phyloP scores from a whole-genome alignment of 2,329 filamentous ascomycete species.

The Macrophomina pseudophaseolina region DNA sequence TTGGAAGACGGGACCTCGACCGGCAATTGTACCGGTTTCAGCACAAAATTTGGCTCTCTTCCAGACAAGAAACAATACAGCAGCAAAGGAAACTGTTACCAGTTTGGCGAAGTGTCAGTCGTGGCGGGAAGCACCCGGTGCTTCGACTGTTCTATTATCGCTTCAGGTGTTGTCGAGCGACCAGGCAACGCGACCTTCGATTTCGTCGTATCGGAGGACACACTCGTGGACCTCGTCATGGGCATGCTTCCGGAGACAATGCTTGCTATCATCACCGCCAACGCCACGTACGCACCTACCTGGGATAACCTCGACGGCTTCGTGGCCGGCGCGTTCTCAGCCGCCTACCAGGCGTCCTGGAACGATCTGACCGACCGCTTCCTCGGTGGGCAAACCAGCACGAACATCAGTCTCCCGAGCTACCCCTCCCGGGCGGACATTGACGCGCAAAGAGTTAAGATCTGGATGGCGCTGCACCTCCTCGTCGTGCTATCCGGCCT shows the following conservation, averaged over 20 bases:
- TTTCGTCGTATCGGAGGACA: neutral
- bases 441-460: neutral
- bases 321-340: constrained; percentile 11
- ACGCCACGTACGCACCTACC: constrained; percentile 19
- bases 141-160: constrained; percentile 13
- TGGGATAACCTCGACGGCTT: constrained; percentile 4
- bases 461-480: constrained; percentile 14
- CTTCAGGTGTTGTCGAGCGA: constrained; percentile 11
- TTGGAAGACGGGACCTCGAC: neutral
- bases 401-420: constrained; percentile 2
- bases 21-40: neutral
- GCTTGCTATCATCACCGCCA: constrained; percentile 19
- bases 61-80: constrained; percentile 3
- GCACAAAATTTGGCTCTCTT: constrained; percentile 9
- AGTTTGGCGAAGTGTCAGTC: constrained; percentile 11
- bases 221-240: neutral
- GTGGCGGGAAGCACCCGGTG: constrained; percentile 4
- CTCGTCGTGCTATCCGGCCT: constrained; percentile 1
- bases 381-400: neutral
- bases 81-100: constrained; percentile 12
- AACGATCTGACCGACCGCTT: constrained; percentile 23
- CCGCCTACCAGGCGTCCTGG: constrained; percentile 17
- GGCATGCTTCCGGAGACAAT: constrained; percentile 22
- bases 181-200: neutral
- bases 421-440: constrained; percentile 5